Evolutionary conservation across 768 basidiomycete species (phyloP).

Genomic region (Mycena pura): DNA sequence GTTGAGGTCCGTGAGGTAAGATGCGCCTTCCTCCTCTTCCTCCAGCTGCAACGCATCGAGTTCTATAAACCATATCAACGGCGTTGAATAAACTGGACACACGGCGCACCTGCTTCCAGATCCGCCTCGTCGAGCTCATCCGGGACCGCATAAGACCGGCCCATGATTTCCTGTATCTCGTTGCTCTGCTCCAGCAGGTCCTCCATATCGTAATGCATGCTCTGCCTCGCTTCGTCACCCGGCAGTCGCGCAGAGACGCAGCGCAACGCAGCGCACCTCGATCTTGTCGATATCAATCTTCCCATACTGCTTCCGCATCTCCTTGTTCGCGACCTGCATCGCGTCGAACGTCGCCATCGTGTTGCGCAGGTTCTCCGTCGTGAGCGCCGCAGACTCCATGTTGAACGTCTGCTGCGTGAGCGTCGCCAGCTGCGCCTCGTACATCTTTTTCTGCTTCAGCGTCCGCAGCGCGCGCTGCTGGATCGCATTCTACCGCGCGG

Average conservation of each 20-base stretch:
- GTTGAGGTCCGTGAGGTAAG: constrained; percentile 86
- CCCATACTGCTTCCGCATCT: constrained; percentile 95
- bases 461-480: constrained; percentile 94
- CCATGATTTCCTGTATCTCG: constrained; percentile 95
- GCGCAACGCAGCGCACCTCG: constrained; percentile 66
- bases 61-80: constrained; percentile 58
- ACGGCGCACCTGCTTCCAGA: constrained; percentile 83
- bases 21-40: constrained; percentile 88
- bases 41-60: constrained; percentile 93
- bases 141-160: constrained; percentile 93
- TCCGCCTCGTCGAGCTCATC: constrained; percentile 99
- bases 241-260: background rate
- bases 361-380: constrained; percentile 97
- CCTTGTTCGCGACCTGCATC: constrained; percentile 95
- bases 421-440: constrained; percentile 90
- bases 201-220: constrained; percentile 97
- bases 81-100: background rate
- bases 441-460: constrained; percentile 95
- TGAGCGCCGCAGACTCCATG: constrained; percentile 95
- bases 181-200: constrained; percentile 96
- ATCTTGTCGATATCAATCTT: constrained; percentile 98
- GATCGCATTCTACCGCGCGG: constrained; percentile 87
- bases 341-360: constrained; percentile 99
- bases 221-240: constrained; percentile 49
- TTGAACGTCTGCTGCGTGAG: constrained; percentile 96